Evolutionary conservation across 108 stramenopile genomes (phyloP).

Genomic region (Nitzschia inconspicua): DNA sequence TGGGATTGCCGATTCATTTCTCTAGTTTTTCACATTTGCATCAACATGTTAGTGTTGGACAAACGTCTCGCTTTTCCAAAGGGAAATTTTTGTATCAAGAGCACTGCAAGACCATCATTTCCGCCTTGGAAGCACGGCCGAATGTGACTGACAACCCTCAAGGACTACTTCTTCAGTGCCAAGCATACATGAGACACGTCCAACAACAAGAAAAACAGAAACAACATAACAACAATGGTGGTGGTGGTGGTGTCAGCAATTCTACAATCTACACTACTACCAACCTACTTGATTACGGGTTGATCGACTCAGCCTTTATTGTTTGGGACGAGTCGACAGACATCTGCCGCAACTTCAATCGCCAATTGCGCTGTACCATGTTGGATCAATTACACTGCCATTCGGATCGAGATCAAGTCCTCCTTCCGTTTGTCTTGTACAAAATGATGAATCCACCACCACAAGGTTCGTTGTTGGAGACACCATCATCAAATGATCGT

Average conservation of each 20-base stretch:
- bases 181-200: background rate
- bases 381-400: constrained; percentile 3
- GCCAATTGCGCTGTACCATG: background rate
- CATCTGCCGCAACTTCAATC: background rate
- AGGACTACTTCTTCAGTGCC: background rate
- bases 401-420: background rate
- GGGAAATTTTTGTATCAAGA: background rate
- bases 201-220: background rate
- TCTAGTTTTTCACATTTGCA: background rate
- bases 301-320: constrained; percentile 1
- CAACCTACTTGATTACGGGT: background rate
- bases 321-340: constrained; percentile 2
- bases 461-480: background rate
- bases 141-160: background rate
- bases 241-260: background rate
- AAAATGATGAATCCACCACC: background rate
- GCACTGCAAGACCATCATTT: background rate
- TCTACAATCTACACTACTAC: background rate
- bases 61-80: background rate
- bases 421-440: constrained; percentile 1
- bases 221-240: background rate
- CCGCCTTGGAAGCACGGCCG: background rate
- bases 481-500: background rate
- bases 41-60: too few relatives aligned
- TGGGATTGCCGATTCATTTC: background rate